These are phyloP conservation scores for Chimonanthus salicifolius DNA, from an alignment of 164 flowering plant species.

Conservation along the genomic window DNA sequence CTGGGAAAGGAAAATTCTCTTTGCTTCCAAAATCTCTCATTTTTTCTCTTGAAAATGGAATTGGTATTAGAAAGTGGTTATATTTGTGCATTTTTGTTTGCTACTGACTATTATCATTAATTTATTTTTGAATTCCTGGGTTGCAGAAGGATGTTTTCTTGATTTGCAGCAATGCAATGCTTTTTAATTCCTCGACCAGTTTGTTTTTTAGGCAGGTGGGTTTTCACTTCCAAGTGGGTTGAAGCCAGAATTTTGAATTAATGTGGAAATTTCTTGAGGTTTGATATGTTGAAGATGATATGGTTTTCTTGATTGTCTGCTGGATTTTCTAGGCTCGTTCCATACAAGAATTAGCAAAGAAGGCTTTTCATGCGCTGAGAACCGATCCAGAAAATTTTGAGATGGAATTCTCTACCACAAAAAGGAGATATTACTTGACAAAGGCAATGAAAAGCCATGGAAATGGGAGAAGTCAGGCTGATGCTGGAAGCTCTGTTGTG, in stretches of 20 bases:
- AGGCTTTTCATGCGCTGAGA: constrained; percentile 46
- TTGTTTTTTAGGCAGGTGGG: constrained; percentile 62
- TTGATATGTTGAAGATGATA: too few relatives aligned
- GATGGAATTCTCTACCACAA: constrained; percentile 28
- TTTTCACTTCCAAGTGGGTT: background rate
- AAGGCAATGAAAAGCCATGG: background rate
- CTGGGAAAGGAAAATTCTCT: too few relatives aligned
- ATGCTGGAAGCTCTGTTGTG: constrained; percentile 15
- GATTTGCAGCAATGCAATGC: constrained; percentile 69
- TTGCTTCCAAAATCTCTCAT: too few relatives aligned
- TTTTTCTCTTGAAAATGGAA: too few relatives aligned
- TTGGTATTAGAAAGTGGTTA: too few relatives aligned
- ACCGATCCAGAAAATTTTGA: constrained; percentile 54
- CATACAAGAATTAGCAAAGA: constrained; percentile 49
- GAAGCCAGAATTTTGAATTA: too few relatives aligned
- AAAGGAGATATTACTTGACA: constrained; percentile 25
- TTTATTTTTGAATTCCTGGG: constrained; percentile 1
- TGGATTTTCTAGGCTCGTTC: constrained; percentile 52
- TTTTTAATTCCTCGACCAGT: constrained; percentile 51
- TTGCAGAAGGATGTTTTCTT: constrained; percentile 62
- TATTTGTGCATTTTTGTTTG: too few relatives aligned
- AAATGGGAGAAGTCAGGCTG: constrained; percentile 20
- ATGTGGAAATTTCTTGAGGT: too few relatives aligned
- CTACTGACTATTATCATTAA: background rate
- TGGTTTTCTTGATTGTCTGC: background rate